Percentiles rank a stretch among this genome's conserved stretches.
Conservation (phyloP, 495 filamentous ascomycete genomes). For the Tirmania nivea region DNA sequence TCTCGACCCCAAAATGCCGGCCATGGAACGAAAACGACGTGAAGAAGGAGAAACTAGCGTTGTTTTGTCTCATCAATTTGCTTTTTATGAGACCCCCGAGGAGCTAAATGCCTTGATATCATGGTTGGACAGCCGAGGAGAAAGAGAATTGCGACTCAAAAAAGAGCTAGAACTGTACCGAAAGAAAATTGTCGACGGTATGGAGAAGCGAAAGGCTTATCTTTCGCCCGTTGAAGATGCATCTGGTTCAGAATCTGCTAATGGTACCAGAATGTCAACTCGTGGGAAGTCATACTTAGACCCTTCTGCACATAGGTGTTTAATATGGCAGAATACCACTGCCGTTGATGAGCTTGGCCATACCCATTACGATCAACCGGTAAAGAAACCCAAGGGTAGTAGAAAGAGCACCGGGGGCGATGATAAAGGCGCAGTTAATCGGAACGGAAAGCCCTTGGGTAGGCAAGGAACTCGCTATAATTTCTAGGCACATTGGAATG, state of each 20-base stretch:
- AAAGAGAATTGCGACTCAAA: constrained; percentile 60
- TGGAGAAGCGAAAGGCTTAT: constrained; percentile 57
- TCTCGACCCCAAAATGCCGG: constrained; percentile 50
- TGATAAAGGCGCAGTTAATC: constrained; percentile 15
- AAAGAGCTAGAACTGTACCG: constrained; percentile 66
- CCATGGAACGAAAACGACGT: constrained; percentile 60
- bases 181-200: constrained; percentile 54
- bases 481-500: constrained; percentile 4
- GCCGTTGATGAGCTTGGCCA: constrained; percentile 60
- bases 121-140: constrained; percentile 72
- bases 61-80: constrained; percentile 63
- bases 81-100: constrained; percentile 63
- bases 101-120: constrained; percentile 53
- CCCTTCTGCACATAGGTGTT: constrained; percentile 37
- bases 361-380: constrained; percentile 55
- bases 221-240: constrained; percentile 29
- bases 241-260: constrained; percentile 33
- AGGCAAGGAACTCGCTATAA: constrained; percentile 19
- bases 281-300: constrained; percentile 48
- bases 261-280: constrained; percentile 51
- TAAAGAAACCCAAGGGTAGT: constrained; percentile 38
- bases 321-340: constrained; percentile 61
- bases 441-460: constrained; percentile 17
- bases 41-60: constrained; percentile 74
- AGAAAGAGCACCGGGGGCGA: constrained; percentile 20